These are phyloP conservation scores for Beauveria rudraprayagi DNA, from an alignment of 2,329 filamentous ascomycete genomes.

Conservation along the genomic window DNA sequence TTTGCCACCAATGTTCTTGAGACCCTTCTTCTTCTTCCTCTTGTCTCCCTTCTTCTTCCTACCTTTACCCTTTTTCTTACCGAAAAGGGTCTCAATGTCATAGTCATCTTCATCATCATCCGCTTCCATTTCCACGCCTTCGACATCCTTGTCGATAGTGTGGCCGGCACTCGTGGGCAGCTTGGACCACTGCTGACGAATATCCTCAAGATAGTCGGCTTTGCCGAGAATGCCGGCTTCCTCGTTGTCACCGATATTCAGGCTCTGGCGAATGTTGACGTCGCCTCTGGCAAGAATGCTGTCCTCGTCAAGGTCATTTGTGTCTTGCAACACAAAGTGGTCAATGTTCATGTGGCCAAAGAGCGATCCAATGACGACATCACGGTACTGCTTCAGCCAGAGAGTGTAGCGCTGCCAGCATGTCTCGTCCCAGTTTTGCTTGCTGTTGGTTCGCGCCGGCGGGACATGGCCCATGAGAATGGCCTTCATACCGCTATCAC, in stretches of 20 bases:
- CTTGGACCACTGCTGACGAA: conserved; percentile 69
- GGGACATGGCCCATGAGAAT: conserved; percentile 93
- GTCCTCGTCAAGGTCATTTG: conserved; percentile 59
- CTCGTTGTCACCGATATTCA: conserved; percentile 29
- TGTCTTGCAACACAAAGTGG: conserved; percentile 90
- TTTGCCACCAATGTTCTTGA: conserved; percentile 60
- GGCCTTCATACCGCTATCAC: conserved; percentile 81
- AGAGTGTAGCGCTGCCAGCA: conserved; percentile 98
- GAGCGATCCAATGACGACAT: conserved; percentile 70
- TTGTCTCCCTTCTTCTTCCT: conserved; percentile 29
- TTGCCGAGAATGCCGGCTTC: conserved; percentile 56
- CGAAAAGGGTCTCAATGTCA: conserved; percentile 11
- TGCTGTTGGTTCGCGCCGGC: conserved; percentile 75
- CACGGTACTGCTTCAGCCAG: conserved; percentile 84
- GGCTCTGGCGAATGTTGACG: conserved; percentile 14
- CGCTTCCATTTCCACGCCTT: conserved; percentile 15
- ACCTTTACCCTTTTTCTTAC: conserved; percentile 15
- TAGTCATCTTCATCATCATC: conserved; percentile 15
- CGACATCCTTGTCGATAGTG: background rate
- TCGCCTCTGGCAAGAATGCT: conserved; percentile 27
- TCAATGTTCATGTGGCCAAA: conserved; percentile 99
- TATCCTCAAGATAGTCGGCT: conserved; percentile 64
- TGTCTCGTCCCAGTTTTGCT: conserved; percentile 88
- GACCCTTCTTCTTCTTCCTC: conserved; percentile 45
- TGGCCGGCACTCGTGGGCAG: conserved; percentile 48